Evolutionary conservation across 202 grass and related monocot genomes (phyloP).

Genomic region (Eragrostis tef): DNA sequence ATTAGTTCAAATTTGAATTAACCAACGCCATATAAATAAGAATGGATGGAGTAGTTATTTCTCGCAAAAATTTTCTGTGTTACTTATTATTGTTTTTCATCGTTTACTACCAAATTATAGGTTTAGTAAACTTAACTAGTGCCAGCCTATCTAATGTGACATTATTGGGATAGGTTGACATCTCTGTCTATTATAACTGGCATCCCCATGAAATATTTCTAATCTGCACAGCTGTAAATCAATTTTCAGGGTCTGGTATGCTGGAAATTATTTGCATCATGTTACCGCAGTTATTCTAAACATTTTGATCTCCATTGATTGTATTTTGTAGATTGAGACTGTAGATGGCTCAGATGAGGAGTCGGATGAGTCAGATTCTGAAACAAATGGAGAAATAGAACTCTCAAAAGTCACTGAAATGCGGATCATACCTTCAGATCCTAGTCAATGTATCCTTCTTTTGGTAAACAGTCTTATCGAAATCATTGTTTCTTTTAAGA

Average conservation of each 20-base stretch:
- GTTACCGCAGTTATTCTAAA: neutral
- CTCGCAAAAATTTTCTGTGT: neutral
- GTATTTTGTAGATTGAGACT: slow-evolving; percentile 59
- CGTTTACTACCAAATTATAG: neutral
- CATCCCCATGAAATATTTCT: neutral
- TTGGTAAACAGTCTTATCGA: slow-evolving; percentile 39
- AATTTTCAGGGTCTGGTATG: neutral
- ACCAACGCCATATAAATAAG: no score
- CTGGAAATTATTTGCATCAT: neutral
- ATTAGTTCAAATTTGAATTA: no score
- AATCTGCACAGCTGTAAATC: neutral
- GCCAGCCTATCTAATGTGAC: neutral
- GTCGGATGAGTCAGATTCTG: slow-evolving; percentile 50
- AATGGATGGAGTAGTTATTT: no score
- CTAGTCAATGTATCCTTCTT: slow-evolving; percentile 74
- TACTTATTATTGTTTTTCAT: neutral
- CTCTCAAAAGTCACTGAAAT: slow-evolving; percentile 72
- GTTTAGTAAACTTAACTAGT: neutral
- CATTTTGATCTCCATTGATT: neutral
- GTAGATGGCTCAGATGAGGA: slow-evolving; percentile 54
- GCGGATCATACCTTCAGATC: slow-evolving; percentile 74
- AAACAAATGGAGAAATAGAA: slow-evolving; percentile 54
- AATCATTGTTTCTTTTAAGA: slow-evolving; percentile 16
- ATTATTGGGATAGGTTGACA: neutral
- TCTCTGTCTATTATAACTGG: neutral